Evolutionary conservation across 2,329 filamentous ascomycete species (phyloP), one percentile per base, ranked within the genome.

Genomic region (Aspergillus fructus): DNA sequence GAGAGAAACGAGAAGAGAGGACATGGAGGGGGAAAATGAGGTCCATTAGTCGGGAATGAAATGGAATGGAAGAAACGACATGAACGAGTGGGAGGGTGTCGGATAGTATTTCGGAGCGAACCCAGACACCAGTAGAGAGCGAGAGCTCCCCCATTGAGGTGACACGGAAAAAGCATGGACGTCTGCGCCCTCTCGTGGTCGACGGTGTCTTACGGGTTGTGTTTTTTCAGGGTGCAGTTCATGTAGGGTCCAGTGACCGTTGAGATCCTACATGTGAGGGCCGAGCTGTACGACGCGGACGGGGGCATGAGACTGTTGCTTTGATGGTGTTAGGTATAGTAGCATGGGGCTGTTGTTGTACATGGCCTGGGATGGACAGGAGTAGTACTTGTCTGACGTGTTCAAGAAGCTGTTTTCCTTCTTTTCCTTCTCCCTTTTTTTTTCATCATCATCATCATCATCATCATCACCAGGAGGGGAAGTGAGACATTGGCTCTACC

Each of bases 311-410:
- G 9, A 43, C 12, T 23, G 11, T 13, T 13, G 12, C 15, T 42
- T 42, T 21, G 8, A 6, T 17, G n/a, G 19, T 2, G 19, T 11
- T 7, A 21, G 40, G 40, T 21, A 17, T 42, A 21, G 9, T 17
- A 17, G 19, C 4, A 42, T 21, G 7, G 17, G 12, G 40, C 19
- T 23, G 17, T 5, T 13, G 41, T 43, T 43, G 41, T 24, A 43
- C 39, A 19, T 19, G 19, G 19, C 19, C 19, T 19, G 19, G 19
- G 19, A 19, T 9, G 17, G n/a, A 41, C 7, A 9, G 15, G 11
- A 12, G 46, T 50, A 8, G 47, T 11, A 53, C 50, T 46, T 53
- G 50, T 53, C 50, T 53, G 41, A 53, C 50, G 50, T 53, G 41
- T 53, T 53, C 50, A 53, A 23, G 37, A 41, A 23, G n/a, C 4